Evolutionary conservation across 2,329 filamentous ascomycete genomes (phyloP).

Genomic region (Paramyrothecium roridum): DNA sequence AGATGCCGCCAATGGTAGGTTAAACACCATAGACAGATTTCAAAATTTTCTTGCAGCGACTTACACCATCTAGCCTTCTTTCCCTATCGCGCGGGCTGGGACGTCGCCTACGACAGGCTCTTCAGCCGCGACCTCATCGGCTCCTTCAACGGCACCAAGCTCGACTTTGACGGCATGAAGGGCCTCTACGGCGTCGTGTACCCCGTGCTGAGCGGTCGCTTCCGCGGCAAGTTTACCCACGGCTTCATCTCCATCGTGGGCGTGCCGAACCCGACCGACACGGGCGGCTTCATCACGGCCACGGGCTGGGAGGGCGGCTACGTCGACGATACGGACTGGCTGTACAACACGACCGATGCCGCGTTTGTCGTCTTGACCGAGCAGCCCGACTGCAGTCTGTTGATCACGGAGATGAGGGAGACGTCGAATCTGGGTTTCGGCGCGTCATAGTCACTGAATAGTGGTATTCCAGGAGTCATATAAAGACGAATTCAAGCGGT

Average conservation of each 20-base stretch:
- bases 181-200: not conserved
- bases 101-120: not conserved
- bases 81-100: not conserved
- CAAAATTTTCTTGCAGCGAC: not conserved
- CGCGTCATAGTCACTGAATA: no score
- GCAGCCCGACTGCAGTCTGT: not conserved
- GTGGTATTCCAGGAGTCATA: no score
- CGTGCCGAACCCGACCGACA: not conserved
- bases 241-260: not conserved
- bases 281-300: not conserved
- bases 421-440: not conserved
- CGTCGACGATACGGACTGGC: not conserved
- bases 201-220: not conserved
- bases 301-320: slow-evolving; percentile 1
- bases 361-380: not conserved
- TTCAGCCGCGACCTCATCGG: not conserved
- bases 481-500: no score
- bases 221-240: not conserved
- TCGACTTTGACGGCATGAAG: not conserved
- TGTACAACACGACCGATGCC: not conserved
- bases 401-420: not conserved
- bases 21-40: not conserved
- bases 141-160: not conserved
- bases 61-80: not conserved
- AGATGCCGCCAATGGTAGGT: not conserved